Base-by-base conservation (phyloP, 768 basidiomycete species). In the Phylloporus rhodoxanthus region DNA sequence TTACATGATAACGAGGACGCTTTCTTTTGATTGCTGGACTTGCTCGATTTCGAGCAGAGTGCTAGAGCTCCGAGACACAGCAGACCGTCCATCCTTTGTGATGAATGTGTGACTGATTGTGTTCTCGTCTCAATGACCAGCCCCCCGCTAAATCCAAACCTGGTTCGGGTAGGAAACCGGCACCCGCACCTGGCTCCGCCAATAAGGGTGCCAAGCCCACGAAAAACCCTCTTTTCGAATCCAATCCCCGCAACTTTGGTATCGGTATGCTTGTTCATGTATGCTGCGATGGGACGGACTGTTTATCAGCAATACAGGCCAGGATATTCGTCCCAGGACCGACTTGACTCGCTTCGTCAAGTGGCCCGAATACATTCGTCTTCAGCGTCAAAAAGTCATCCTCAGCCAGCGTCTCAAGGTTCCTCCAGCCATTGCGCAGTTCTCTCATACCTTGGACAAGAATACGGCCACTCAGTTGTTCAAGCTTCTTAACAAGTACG, bases 281-380 rank as follows among this genome's bases (percentile, higher is more conserved):
- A 15, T 32, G 26, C 38, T 33, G 5, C 1, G 28, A 34, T 5
- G 7, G 7, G n/a, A n/a, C 6, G 8, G 17, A 20, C 1, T 0
- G 9, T 21, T 45, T 3, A 57, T 49, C 20, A 9, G n/a, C 1
- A 21, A 23, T 15, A 1, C 58, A 95, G 95, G 95, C 65, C 91
- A 94, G 75, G 91, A 95, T 72, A 80, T 97, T 61, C 89, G 87
- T 62, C 94, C 86, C 64, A 80, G 79, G 68, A 81, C 81, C 47
- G 95, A 97, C 73, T 73, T 97, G 57, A 95, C 91, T 50, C 90
- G 94, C 69, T 98, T 97, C 75, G 90, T 97, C 75, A 97, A 96
- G 72, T 99, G 95, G 95, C 95, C 95, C 60, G 91, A 94, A 75
- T 98, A 98, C 66, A 83, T 98, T 60, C 91, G 93, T 66, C 86